Evolutionary conservation across 176 grass and related monocot genomes (phyloP), one percentile per base, ranked within the genome.

Genomic region (Musa itinerans): DNA sequence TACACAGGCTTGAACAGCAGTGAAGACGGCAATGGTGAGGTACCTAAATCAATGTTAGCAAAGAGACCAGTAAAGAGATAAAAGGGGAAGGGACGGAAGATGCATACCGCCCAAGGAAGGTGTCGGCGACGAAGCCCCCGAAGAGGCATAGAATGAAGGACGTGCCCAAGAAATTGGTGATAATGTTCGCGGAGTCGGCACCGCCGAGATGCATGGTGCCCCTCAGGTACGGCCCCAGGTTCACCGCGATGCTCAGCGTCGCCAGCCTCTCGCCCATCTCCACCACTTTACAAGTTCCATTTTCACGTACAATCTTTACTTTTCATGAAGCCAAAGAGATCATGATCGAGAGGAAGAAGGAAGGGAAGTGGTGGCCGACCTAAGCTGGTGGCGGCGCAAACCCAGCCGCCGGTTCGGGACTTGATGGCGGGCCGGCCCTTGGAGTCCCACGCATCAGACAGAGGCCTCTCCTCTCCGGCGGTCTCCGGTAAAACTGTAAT

Each of bases 371-470:
- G 14, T 17, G 25, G 11, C 8, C 14, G 63, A 90, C 92, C 94
- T 82, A 94, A 74, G 85, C 91, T 99, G 90, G 84, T 94, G 76
- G 95, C 95, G 29, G 95, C 88, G 78, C 72, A 80, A 1, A 64
- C 71, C 83, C 88, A 99, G 19, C 90, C 88, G 78, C 95, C 95
- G 59, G 88, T 89, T 63, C 65, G 29, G 27, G 81, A 83, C 21
- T 82, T 78, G 78, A 65, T 17, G 13, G 95, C 90, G 2, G 84
- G 90, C 13, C 90, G 84, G 59, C 90, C 95, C 75, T 87, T 91
- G 87, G 79, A 94, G 78, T 99, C 88, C 88, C 88, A 91, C 22
- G 90, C 95, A 48, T 99, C 86, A 26, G 80, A 78, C 20, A 99
- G 84, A 69, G 71, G 70, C 75, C 89, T 89, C 29, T 79, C 79